These are phyloP conservation scores for Chenopodium suecicum DNA, from an alignment of 148 eudicot species.

Conservation along the genomic window DNA sequence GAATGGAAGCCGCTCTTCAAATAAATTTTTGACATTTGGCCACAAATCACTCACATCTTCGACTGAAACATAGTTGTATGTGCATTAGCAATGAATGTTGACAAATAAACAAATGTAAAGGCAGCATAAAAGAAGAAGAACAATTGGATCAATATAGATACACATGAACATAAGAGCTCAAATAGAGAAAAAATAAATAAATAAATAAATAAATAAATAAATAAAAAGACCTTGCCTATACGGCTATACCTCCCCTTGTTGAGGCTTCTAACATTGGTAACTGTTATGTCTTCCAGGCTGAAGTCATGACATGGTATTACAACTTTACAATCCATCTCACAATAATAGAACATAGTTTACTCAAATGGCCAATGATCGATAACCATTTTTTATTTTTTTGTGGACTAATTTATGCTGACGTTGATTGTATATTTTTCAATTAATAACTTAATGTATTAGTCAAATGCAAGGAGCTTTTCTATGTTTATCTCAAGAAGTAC, in stretches of 20 bases:
- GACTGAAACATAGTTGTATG: conserved; percentile 46
- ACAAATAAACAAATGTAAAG: not conserved
- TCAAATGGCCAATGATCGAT: not conserved
- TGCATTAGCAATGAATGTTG: conserved; percentile 9
- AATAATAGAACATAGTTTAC: not conserved
- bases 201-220: not conserved
- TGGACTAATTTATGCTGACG: not conserved
- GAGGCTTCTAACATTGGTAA: not conserved
- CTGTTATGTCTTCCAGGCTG: not conserved
- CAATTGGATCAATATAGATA: not conserved
- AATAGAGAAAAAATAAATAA: not conserved
- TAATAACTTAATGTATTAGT: not conserved
- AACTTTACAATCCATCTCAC: not conserved
- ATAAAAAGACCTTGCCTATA: not conserved
- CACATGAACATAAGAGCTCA: not conserved
- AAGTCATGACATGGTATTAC: not conserved
- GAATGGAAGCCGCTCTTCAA: conserved; percentile 75
- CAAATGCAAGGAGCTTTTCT: not conserved
- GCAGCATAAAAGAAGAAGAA: not conserved
- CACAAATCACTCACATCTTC: conserved; percentile 97
- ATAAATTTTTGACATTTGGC: conserved; percentile 70
- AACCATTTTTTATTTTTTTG: not conserved
- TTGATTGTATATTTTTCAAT: not conserved
- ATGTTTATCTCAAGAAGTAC: not conserved
- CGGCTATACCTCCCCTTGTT: not conserved